A percentile compares a stretch with the other conserved stretches of the same genome.
These are phyloP conservation scores for Pichia cabralensis DNA, from an alignment of 805 yeast species.

Conservation along the genomic window DNA sequence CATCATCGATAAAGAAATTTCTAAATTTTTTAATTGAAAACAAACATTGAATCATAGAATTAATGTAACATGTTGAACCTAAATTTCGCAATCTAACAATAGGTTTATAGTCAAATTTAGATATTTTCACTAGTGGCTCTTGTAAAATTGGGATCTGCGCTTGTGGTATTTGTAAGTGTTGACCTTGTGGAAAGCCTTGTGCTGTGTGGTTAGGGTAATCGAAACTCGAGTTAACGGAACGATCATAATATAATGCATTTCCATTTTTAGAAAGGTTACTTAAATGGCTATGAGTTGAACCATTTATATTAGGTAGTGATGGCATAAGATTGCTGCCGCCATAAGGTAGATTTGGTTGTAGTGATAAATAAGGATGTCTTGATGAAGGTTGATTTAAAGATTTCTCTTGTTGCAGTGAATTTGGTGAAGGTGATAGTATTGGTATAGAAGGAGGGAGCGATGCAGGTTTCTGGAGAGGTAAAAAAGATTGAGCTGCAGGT, in stretches of 20 bases:
- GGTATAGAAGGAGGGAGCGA: background rate
- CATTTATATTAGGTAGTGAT: no score
- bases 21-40: slow-evolving; percentile 46
- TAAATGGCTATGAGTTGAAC: no score
- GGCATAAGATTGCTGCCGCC: no score
- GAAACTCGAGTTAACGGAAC: no score
- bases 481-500: background rate
- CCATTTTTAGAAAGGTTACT: no score
- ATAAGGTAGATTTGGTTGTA: no score
- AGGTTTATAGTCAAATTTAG: slow-evolving; percentile 12
- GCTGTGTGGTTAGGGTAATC: no score
- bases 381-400: no score
- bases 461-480: background rate
- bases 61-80: slow-evolving; percentile 71
- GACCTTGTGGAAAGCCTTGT: no score
- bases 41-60: slow-evolving; percentile 61
- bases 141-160: background rate
- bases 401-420: background rate
- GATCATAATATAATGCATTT: no score
- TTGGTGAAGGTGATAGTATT: background rate
- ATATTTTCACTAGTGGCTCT: background rate
- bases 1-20: slow-evolving; percentile 34
- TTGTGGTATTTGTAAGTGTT: background rate
- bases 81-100: slow-evolving; percentile 42
- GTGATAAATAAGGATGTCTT: no score